Conservation (phyloP, 805 yeast genomes). For the Lachancea waltii region DNA sequence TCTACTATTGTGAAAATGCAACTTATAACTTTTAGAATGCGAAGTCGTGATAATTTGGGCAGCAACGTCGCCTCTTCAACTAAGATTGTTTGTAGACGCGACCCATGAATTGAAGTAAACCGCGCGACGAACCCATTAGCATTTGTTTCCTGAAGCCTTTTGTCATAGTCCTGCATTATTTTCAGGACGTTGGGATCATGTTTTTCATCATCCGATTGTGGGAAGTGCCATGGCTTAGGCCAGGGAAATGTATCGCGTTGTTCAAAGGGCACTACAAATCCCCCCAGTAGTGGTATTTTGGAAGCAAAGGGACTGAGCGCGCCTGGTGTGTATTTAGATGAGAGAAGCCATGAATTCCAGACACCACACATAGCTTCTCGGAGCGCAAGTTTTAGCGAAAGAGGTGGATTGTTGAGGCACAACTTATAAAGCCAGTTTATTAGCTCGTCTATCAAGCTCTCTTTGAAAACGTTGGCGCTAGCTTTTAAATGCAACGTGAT, state of each 20-base stretch:
- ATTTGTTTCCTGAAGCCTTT: conserved; percentile 16
- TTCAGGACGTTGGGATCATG: conserved; percentile 9
- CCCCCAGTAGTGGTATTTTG: conserved; percentile 27
- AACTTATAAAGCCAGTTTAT: conserved; percentile 20
- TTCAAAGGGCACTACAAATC: conserved; percentile 24
- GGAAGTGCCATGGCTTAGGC: conserved; percentile 27
- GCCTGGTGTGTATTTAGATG: conserved; percentile 10
- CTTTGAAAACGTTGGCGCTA: conserved; percentile 22
- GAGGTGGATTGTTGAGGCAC: conserved; percentile 9
- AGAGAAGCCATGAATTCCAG: conserved; percentile 20
- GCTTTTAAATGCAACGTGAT: conserved; percentile 19
- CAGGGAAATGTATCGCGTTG: conserved; percentile 21
- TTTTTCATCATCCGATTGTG: conserved; percentile 11
- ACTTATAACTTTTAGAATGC: conserved; percentile 20
- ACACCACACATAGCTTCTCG: conserved; percentile 21
- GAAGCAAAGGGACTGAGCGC: conserved; percentile 12
- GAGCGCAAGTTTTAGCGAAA: conserved; percentile 13
- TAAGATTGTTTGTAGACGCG: conserved; percentile 37
- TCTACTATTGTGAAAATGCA: conserved; percentile 24
- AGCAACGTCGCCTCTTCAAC: conserved; percentile 18
- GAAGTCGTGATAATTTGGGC: conserved; percentile 16
- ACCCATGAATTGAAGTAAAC: conserved; percentile 33
- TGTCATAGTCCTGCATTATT: conserved; percentile 21
- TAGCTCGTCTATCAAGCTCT: conserved; percentile 20
- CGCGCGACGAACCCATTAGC: conserved; percentile 11